phyloP scores from a whole-genome alignment of 805 yeast genomes.

The Candida silvicultrix region DNA sequence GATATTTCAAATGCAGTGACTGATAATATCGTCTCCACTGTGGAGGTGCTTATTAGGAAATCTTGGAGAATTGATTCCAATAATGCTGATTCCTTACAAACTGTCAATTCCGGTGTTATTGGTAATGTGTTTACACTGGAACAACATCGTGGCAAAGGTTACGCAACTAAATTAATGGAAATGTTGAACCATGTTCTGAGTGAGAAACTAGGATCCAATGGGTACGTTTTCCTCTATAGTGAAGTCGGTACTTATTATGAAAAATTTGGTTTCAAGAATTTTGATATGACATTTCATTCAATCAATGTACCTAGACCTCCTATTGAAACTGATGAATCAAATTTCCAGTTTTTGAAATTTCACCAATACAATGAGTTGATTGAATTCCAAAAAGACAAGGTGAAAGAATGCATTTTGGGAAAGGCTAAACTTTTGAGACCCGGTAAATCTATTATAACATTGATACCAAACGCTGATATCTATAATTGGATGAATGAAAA shows the following conservation, averaged over 20 bases:
- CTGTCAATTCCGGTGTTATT: constrained; percentile 28
- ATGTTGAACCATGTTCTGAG: constrained; percentile 15
- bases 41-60: constrained; percentile 27
- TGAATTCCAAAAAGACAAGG: not conserved
- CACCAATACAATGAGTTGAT: not conserved
- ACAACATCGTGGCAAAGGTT: constrained; percentile 27
- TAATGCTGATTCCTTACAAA: constrained; percentile 15
- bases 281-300: constrained; percentile 8
- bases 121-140: constrained; percentile 50
- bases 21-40: constrained; percentile 26
- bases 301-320: no score
- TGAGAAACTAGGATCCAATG: constrained; percentile 22
- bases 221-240: constrained; percentile 47
- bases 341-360: not conserved
- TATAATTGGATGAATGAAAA: not conserved
- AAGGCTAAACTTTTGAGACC: no score
- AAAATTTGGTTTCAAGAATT: constrained; percentile 45
- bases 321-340: no score
- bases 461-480: not conserved
- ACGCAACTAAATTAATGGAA: not conserved
- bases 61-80: constrained; percentile 15
- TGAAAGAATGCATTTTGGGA: no score
- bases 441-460: not conserved
- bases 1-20: constrained; percentile 6
- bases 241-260: constrained; percentile 60